Evolutionary conservation across 2,329 filamentous ascomycete genomes (phyloP).

Genomic region (Fusarium sp.): DNA sequence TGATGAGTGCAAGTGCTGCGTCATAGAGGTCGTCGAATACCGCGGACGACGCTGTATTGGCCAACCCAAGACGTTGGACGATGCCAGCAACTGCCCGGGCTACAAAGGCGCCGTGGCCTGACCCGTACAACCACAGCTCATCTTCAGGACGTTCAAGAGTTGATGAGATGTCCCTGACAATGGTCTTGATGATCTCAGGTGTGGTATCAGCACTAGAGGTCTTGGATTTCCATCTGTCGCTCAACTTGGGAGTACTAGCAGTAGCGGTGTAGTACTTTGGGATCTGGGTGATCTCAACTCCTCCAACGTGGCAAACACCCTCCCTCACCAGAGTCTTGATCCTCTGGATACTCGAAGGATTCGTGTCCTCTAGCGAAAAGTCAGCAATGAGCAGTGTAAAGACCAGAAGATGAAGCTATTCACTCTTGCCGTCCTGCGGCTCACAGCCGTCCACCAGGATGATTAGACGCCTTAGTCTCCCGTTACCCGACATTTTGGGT

Average conservation of each 20-base stretch:
- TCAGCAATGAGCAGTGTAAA: constrained; percentile 5
- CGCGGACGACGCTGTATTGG: neutral
- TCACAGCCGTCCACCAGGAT: constrained; percentile 39
- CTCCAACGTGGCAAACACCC: constrained; percentile 18
- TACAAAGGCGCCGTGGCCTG: constrained; percentile 38
- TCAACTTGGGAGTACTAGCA: constrained; percentile 20
- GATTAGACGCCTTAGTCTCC: constrained; percentile 30
- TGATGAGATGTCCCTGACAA: constrained; percentile 32
- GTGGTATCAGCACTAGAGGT: constrained; percentile 27
- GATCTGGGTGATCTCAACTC: constrained; percentile 18
- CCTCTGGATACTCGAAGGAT: constrained; percentile 36
- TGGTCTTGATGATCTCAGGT: constrained; percentile 28
- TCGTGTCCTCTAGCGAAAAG: constrained; percentile 19
- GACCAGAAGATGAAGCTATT: neutral
- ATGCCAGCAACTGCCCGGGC: constrained; percentile 40
- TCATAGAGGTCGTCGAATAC: constrained; percentile 38
- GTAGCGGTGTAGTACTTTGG: constrained; percentile 33
- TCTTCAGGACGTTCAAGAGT: constrained; percentile 33
- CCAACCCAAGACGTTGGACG: constrained; percentile 34
- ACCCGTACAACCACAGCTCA: constrained; percentile 42
- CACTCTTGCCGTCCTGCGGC: constrained; percentile 23
- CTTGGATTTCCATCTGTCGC: constrained; percentile 26
- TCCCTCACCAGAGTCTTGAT: constrained; percentile 31
- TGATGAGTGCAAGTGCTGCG: constrained; percentile 28
- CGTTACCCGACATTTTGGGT: constrained; percentile 31